Base-by-base conservation (phyloP, 805 yeast species). In the Saccharomycopsis sp. region DNA sequence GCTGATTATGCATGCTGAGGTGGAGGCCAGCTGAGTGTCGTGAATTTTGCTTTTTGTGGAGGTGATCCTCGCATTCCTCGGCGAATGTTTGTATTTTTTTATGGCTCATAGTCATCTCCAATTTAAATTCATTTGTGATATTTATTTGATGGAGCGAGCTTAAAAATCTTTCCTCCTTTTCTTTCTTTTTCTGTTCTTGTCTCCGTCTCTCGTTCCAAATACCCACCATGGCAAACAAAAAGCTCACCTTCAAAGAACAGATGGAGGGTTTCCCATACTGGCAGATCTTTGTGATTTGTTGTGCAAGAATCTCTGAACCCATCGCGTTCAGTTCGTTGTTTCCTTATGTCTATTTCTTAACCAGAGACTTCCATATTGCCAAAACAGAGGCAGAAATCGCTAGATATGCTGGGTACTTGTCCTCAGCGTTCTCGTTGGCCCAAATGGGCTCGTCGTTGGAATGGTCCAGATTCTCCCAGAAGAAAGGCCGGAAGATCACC, bases 271-370 rank as follows among this genome's bases (percentile, higher is more conserved):
- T 76, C 51, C 82, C 82, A 14, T 60, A 67, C 51, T 58, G 67
- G 52, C 81, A 76, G 49, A 49, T 65, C 34, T 41, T 52, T 4
- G 63, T 65, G 9, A 51, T 66, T 10, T 59, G 64, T 21, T 46
- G 67, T 21, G 69, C 74, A 37, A 59, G 82, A 42, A 69, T 75
- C 45, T 64, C 75, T 10, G 82, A 76, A 52, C 82, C 83, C 1
- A 64, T 76, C 17, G 72, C 80, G 2, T 76, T 75, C 59, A 72
- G 81, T 3, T 73, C 80, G 3, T 54, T 75, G 26, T 75, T 76
- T 51, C 83, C 83, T 3, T 76, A 76, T 50, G 67, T 75, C 30
- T 76, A 70, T 53, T 76, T 72, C 57, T 72, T 76, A 79, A 74
- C 76, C 15, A 55, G 72, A 44, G 78, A 72, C 45, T 75, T 75